Evolutionary conservation across 306 rosid species (phyloP), one percentile per base, ranked within the genome.

Genomic region (Malus sylvestris): DNA sequence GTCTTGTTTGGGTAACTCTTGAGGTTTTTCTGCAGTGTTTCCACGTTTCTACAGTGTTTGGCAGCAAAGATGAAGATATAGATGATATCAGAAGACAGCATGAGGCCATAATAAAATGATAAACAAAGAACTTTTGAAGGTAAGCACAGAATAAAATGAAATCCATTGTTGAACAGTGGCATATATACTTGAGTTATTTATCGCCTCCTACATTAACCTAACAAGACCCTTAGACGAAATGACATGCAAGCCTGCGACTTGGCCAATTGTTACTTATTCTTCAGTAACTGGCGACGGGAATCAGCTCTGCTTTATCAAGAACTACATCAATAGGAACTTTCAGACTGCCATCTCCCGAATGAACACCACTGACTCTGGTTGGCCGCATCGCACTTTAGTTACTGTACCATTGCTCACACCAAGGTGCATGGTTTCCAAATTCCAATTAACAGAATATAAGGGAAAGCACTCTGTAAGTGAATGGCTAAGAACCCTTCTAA

Each of bases 161-260:
- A 29, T 45, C 72, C 20, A 46, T 2, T 8, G 22, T 45, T 25
- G 40, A 20, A 69, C 23, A 67, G 15, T 38, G 52, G 20, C 15
- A 23, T 38, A 13, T 67, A 10, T 51, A 71, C 63, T 8, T 22
- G 63, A 22, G n/a, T 11, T 70, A 14, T 20, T 19, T 11, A 71
- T 60, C 65, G 33, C 65, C 14, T 71, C 75, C n/a, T n/a, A n/a
- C 20, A 8, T 53, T 42, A 71, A 71, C 75, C 38, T 53, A 52
- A 52, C 64, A 53, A 53, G 75, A n/a, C 14, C 64, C 33, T 53
- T 71, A 3, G 65, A 60, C 38, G n/a, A 71, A 53, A 46, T n/a
- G 49, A 53, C 65, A 30, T 71, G 65, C 13, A 15, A 53, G n/a
- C 75, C 75, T 71, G 33, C 64, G 22, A 46, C 75, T 53, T 71